Base-by-base conservation (phyloP, 2,329 filamentous ascomycete genomes). In the Acrocalymma vagum region DNA sequence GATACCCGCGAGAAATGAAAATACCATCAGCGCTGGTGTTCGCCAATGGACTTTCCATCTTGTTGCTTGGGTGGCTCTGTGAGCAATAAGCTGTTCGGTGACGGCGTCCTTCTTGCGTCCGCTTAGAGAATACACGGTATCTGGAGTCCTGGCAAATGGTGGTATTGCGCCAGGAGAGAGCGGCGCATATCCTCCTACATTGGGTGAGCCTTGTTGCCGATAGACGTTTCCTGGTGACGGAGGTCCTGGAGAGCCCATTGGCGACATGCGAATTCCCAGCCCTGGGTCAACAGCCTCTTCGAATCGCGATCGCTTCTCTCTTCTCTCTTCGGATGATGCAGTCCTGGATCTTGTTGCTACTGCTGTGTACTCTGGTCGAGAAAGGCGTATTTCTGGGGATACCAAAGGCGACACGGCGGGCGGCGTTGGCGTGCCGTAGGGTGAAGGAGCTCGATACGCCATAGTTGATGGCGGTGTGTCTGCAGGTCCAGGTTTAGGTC, bases 31-130 rank as follows among this genome's bases (percentile, higher is more conserved):
- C 3, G 52, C 29, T 1, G 66, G 64, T 11, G 52, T 60, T 13
- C 66, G 67, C 72, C 71, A 76, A 42, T 70, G 62, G 15, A 67
- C 42, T 15, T 48, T 55, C 63, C 63, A 67, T 40, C 53, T 31
- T 13, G 60, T 50, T 31, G 60, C 60, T 37, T 66, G 55, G 1
- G 62, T 66, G n/a, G 63, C 54, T 11, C 63, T 43, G 25, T 60
- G 58, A 29, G 58, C 56, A 20, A 67, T 67, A 13, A 67, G 54
- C 14, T 55, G 51, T 32, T 67, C 54, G 0, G 60, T 67, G 43
- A 55, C 57, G 2, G 61, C 51, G 45, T 67, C 62, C 4, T 55
- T 62, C 30, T 59, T 52, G n/a, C 52, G 20, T 27, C 56, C 60
- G 1, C 55, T 54, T 9, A 60, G 35, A 1, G 55, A 53, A 22